These are phyloP conservation scores for Sporisorium reilianum DNA, from an alignment of 1,284 basidiomycete genomes.

Conservation along the genomic window DNA sequence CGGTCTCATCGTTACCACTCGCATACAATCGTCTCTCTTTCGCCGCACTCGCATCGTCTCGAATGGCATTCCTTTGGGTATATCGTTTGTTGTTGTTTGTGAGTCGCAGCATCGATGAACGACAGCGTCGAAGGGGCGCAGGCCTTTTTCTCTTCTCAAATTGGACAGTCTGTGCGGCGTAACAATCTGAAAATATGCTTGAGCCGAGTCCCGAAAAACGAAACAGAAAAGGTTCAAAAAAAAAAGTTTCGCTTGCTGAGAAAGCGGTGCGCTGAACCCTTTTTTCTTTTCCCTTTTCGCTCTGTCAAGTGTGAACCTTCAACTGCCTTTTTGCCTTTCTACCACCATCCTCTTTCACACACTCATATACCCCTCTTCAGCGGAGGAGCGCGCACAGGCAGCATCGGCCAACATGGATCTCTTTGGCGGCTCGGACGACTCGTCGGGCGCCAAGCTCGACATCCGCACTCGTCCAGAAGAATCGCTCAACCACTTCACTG, in stretches of 20 bases:
- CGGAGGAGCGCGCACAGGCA: too few relatives aligned
- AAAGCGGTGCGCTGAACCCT: conserved; percentile 9
- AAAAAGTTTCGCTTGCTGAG: background rate
- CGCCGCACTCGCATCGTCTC: background rate
- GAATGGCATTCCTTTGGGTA: background rate
- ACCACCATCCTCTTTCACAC: background rate
- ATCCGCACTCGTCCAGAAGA: conserved; percentile 46
- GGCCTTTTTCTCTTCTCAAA: background rate
- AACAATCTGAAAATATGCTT: background rate
- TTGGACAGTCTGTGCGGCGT: background rate
- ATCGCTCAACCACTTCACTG: conserved; percentile 53
- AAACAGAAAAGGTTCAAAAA: background rate
- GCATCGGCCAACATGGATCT: conserved; percentile 36
- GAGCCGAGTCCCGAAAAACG: conserved; percentile 2
- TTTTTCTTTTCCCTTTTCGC: too few relatives aligned
- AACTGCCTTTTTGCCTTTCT: background rate
- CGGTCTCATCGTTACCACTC: background rate
- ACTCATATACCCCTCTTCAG: background rate
- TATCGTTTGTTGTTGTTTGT: too few relatives aligned
- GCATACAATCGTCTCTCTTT: background rate
- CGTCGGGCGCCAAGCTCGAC: conserved; percentile 26
- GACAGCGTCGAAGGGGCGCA: background rate
- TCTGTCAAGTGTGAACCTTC: too few relatives aligned
- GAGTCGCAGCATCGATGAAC: background rate
- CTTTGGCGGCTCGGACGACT: conserved; percentile 17